phyloP scores from a whole-genome alignment of 73 alveolate genomes.

The Paramecium primaurelia region DNA sequence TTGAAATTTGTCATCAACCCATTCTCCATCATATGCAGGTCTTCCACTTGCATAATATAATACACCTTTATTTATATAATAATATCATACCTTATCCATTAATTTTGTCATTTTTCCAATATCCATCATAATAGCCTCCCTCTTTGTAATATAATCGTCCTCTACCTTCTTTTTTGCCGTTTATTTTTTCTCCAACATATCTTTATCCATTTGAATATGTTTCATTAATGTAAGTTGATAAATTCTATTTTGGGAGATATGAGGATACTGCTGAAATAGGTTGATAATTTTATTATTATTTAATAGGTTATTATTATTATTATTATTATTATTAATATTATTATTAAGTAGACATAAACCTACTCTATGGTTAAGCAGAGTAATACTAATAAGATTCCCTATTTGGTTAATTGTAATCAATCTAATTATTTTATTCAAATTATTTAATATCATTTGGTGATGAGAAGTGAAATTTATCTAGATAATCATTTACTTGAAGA shows the following conservation, averaged over 20 bases:
- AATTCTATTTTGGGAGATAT: not conserved
- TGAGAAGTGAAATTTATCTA: not conserved
- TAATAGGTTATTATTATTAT: not conserved
- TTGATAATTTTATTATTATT: not conserved
- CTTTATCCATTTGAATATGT: not conserved
- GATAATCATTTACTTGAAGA: not conserved
- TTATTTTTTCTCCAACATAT: conserved; percentile 58
- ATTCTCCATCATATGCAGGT: conserved; percentile 66
- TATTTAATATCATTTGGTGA: not conserved
- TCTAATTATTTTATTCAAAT: not conserved
- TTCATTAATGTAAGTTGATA: conserved; percentile 44
- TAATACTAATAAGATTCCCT: not conserved
- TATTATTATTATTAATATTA: too few species aligned
- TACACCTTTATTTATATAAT: not conserved
- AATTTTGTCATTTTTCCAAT: conserved; percentile 55
- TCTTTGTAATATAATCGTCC: conserved; percentile 56
- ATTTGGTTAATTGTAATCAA: not conserved
- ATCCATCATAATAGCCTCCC: conserved; percentile 63
- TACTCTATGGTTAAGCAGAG: not conserved
- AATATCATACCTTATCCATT: conserved; percentile 40
- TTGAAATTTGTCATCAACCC: conserved; percentile 60
- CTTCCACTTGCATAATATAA: conserved; percentile 60
- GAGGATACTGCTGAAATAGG: not conserved
- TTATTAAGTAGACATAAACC: not conserved
- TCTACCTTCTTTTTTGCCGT: conserved; percentile 57